Base-by-base conservation (phyloP, 1,284 basidiomycete genomes). In the Ceratobasidium sp. region DNA sequence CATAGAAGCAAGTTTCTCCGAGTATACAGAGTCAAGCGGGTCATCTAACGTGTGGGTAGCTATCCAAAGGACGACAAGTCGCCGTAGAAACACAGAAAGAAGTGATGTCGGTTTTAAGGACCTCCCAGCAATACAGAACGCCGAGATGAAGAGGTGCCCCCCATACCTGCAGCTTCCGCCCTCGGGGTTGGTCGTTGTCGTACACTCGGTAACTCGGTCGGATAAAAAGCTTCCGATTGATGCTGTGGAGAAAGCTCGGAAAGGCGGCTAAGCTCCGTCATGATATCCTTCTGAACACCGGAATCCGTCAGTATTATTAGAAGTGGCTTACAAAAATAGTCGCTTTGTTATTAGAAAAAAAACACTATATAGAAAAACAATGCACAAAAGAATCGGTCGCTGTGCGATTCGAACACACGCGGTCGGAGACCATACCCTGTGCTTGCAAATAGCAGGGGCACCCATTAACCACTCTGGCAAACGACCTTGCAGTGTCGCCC, bases 381-480 rank as follows among this genome's bases (percentile, higher is more conserved):
- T 1, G 22, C 3, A 22, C 7, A 71, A 71, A 71, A 71, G 24
- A 4, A 16, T 46, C 68, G 68, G 68, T 71, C 68, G 68, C 68
- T 71, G 68, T 71, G 68, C 68, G 68, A 71, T 71, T 71, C 68
- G 68, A 71, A 71, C 68, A 71, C 68, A 71, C 68, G 68, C 68
- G 68, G 68, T 71, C 68, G 68, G 68, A 71, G 68, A 71, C 68
- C 68, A 71, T 71, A 71, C 68, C 68, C 68, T 71, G 68, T 71
- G 68, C 68, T 58, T 41, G 19, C 2, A 27, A 59, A 46, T 71
- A 71, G 68, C 68, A 73, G 69, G 59, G 59, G 59, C 58, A 62
- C 69, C 69, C 69, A 73, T 73, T 73, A 73, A 73, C 69, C 69
- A 73, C 69, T 73, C 69, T 73, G 69, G 69, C 69, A 73, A 73